phyloP scores from a whole-genome alignment of 2,329 filamentous ascomycete genomes.

The Dactylellina leptospora region DNA sequence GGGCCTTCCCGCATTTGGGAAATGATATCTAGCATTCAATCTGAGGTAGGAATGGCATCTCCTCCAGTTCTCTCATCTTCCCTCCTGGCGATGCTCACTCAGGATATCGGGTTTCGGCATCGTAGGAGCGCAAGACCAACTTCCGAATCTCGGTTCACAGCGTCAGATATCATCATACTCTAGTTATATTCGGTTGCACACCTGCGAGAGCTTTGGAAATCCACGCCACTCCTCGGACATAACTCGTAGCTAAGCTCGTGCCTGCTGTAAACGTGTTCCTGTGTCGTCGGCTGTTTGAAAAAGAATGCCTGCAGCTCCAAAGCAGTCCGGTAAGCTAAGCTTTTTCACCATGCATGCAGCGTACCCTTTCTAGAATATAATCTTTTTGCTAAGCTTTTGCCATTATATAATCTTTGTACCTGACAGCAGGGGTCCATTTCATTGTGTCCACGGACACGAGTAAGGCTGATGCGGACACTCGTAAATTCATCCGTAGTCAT shows the following conservation, averaged over 20 bases:
- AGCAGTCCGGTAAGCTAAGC: constrained; percentile 34
- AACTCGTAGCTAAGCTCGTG: not conserved
- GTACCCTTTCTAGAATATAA: constrained; percentile 4
- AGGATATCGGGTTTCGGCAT: too few relatives aligned
- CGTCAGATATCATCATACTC: too few relatives aligned
- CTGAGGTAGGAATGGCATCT: too few relatives aligned
- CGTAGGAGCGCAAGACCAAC: too few relatives aligned
- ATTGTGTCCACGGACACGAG: constrained; percentile 58
- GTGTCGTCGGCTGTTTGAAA: not conserved
- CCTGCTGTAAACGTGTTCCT: not conserved
- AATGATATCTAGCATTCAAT: too few relatives aligned
- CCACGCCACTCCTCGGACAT: not conserved
- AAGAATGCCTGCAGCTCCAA: constrained; percentile 21
- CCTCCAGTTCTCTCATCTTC: too few relatives aligned
- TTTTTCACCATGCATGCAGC: not conserved
- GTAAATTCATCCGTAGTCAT: constrained; percentile 61
- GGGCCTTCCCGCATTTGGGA: constrained; percentile 29
- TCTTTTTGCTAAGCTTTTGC: not conserved
- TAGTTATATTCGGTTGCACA: not conserved
- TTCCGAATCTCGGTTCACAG: too few relatives aligned
- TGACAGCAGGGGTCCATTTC: constrained; percentile 56
- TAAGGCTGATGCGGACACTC: constrained; percentile 58
- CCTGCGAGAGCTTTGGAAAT: not conserved
- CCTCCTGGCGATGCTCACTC: too few relatives aligned
- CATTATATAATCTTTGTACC: not conserved